Base-by-base conservation (phyloP, 2,329 filamentous ascomycete species). In the Neofusicoccum ribis region DNA sequence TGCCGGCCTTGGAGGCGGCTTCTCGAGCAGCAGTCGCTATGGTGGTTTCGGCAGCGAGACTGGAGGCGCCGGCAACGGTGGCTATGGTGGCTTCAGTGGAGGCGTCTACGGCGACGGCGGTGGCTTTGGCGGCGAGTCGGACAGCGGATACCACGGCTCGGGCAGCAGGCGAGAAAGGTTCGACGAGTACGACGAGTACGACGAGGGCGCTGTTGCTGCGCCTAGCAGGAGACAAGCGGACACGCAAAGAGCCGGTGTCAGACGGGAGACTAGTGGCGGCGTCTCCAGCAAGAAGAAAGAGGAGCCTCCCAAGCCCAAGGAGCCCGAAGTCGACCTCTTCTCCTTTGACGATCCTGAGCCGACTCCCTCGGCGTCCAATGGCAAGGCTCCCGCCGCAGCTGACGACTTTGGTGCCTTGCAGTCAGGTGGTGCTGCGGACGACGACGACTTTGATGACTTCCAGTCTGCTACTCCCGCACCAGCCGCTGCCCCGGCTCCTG, bases 391-490 rank as follows among this genome's bases (percentile, higher is more conserved):
- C 66, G 74, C 79, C 20, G 75, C 80, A 31, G 76, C 78, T 23
- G 78, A 80, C 68, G 78, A 79, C 64, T 79, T 82, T 69, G 80
- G 78, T 44, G 76, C 78, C 56, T 75, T 81, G 68, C 74, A 79
- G 68, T 81, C 85, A 9, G 81, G 80, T 15, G 78, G 79, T 36
- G 82, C 82, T 47, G 88, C 87, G 60, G 89, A 91, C 68, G 94
- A 97, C 69, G 93, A 97, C 70, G 95, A 97, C 68, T 98, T 98
- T 73, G 95, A 98, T 74, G 95, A 99, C 74, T 98, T 98, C 83
- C 92, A 97, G 78, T 96, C 93, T 20, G 94, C 94, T 14, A 82
- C 90, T 2, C 86, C 89, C 3, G 81, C 77, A 23, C 76, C 77
- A 23, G 68, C 71, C 70, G 76, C 70, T 69, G 75, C 68, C 6